Conservation (phyloP, 202 grass and related monocot genomes). For the Panicum hallii region DNA sequence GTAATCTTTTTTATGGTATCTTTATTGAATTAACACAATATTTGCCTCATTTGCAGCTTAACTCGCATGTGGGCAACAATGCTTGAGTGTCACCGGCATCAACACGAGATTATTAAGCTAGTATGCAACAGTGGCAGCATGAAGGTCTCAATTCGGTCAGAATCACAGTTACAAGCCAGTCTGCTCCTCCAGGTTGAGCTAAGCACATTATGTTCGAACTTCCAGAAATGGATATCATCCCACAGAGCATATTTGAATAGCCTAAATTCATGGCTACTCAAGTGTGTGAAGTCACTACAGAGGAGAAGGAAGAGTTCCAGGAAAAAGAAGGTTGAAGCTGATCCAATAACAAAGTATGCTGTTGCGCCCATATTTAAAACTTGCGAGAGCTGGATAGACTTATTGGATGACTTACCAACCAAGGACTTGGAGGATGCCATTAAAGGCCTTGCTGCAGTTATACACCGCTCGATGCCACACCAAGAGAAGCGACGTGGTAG, state of each 20-base stretch:
- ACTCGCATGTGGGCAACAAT: slow-evolving; percentile 85
- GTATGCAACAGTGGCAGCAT: slow-evolving; percentile 63
- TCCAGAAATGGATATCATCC: slow-evolving; percentile 80
- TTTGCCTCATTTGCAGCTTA: slow-evolving; percentile 62
- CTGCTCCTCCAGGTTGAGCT: slow-evolving; percentile 76
- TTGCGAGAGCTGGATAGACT: slow-evolving; percentile 72
- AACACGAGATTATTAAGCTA: slow-evolving; percentile 62
- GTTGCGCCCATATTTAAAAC: slow-evolving; percentile 84
- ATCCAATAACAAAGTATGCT: slow-evolving; percentile 51
- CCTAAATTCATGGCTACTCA: slow-evolving; percentile 80
- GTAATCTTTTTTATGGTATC: background rate
- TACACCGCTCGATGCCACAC: slow-evolving; percentile 56
- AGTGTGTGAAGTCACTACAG: slow-evolving; percentile 70
- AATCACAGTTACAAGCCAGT: slow-evolving; percentile 70
- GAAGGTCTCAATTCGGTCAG: slow-evolving; percentile 63
- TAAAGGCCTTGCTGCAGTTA: slow-evolving; percentile 66
- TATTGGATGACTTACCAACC: slow-evolving; percentile 52
- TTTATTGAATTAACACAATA: slow-evolving; percentile 40
- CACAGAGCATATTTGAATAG: slow-evolving; percentile 79
- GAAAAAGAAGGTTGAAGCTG: slow-evolving; percentile 46
- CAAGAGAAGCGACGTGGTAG: slow-evolving; percentile 69
- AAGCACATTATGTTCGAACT: slow-evolving; percentile 76
- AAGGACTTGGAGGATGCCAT: slow-evolving; percentile 65
- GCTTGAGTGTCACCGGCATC: slow-evolving; percentile 74
- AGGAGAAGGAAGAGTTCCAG: slow-evolving; percentile 45